These are phyloP conservation scores for Cruciata laevipes DNA, from an alignment of 257 asterid species.

Conservation along the genomic window DNA sequence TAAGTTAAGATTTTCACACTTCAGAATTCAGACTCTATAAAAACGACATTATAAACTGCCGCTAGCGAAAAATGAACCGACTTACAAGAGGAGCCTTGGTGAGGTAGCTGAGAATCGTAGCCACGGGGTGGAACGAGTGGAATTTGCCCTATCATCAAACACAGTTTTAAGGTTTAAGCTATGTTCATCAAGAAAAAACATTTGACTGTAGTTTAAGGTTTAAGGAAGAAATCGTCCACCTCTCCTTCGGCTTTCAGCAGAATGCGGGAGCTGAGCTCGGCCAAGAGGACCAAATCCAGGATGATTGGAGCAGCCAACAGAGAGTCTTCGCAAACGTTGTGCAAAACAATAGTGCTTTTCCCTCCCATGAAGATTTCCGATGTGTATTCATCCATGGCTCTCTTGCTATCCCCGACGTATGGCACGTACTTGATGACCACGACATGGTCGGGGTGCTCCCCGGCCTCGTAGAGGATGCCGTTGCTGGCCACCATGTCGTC, in stretches of 20 bases:
- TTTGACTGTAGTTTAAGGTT: not conserved
- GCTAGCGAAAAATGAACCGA: not conserved
- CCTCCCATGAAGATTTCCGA: slow-evolving; percentile 99
- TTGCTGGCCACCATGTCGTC: slow-evolving; percentile 99
- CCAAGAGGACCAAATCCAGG: slow-evolving; percentile 90
- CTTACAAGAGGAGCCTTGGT: slow-evolving; percentile 98
- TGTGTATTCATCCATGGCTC: slow-evolving; percentile 98
- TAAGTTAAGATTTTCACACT: too few species aligned
- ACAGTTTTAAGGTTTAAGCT: not conserved
- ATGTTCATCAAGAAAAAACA: not conserved
- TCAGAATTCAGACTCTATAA: not conserved
- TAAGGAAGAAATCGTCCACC: slow-evolving; percentile 27
- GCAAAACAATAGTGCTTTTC: slow-evolving; percentile 80
- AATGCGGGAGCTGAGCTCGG: slow-evolving; percentile 92
- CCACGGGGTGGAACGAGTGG: slow-evolving; percentile 95
- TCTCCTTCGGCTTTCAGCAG: slow-evolving; percentile 74
- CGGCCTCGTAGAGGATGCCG: slow-evolving; percentile 84
- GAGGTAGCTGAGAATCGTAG: slow-evolving; percentile 92
- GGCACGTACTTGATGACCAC: slow-evolving; percentile 99
- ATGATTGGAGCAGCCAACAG: slow-evolving; percentile 95
- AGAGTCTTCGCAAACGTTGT: slow-evolving; percentile 96
- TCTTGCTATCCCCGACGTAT: slow-evolving; percentile 93
- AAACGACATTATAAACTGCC: not conserved
- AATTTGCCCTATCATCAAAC: slow-evolving; percentile 54
- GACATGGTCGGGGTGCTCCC: slow-evolving; percentile 97